These are phyloP conservation scores for Aurifilum marmelostoma DNA, from an alignment of 2,329 filamentous ascomycete species.

Conservation along the genomic window DNA sequence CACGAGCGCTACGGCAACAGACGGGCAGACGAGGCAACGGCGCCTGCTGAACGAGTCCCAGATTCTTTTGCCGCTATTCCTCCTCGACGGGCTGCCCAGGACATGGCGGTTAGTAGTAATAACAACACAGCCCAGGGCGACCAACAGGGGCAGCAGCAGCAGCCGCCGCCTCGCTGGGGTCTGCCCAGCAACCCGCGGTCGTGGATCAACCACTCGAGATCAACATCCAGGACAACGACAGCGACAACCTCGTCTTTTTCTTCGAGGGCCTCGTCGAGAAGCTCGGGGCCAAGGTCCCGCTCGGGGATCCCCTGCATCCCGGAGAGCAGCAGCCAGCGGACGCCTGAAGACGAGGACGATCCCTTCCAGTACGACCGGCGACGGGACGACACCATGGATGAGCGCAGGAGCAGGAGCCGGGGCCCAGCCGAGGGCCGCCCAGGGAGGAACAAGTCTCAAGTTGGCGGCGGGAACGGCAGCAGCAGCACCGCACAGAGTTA, in stretches of 20 bases:
- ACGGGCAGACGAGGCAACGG: not conserved
- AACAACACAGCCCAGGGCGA: constrained; percentile 9
- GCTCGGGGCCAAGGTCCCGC: not conserved
- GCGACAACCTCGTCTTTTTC: not conserved
- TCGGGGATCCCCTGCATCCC: constrained; percentile 6
- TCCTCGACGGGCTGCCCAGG: constrained; percentile 12
- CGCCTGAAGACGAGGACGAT: constrained; percentile 19
- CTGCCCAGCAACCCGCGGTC: constrained; percentile 14
- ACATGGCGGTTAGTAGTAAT: constrained; percentile 9
- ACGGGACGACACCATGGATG: not conserved
- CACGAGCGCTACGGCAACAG: constrained; percentile 19
- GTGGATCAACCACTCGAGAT: not conserved
- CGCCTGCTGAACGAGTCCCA: constrained; percentile 7
- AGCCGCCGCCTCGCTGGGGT: constrained; percentile 17
- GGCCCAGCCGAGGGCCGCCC: not conserved
- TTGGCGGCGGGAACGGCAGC: not conserved
- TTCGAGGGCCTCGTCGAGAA: not conserved
- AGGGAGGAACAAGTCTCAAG: not conserved
- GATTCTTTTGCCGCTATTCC: not conserved
- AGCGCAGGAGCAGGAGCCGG: constrained; percentile 11
- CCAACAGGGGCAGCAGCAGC: constrained; percentile 2
- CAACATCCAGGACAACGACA: not conserved
- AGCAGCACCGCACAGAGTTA: constrained; percentile 6
- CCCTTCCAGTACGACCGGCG: constrained; percentile 25
- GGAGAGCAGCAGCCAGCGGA: not conserved